A percentile compares a stretch with the other conserved stretches of the same genome.
These are phyloP conservation scores for Hanseniaspora jakobsenii DNA, from an alignment of 805 yeast species.

Conservation along the genomic window DNA sequence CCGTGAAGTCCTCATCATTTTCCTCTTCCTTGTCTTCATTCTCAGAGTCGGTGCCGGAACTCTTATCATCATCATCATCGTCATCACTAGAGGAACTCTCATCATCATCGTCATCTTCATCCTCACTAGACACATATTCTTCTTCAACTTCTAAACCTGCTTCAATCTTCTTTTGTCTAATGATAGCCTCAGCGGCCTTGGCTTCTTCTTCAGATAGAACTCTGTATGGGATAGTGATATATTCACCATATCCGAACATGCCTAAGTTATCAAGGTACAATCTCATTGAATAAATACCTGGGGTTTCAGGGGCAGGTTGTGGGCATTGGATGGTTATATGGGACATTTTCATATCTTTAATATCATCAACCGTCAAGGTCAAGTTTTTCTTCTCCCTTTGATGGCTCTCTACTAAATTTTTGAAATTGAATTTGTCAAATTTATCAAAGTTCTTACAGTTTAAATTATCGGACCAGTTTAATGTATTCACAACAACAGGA, in stretches of 20 bases:
- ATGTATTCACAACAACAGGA: constrained; percentile 30
- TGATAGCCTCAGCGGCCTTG: constrained; percentile 1
- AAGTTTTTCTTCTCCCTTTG: constrained; percentile 2
- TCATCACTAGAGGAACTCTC: constrained; percentile 23
- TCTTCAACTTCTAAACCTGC: constrained; percentile 32
- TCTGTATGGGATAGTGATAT: constrained; percentile 41
- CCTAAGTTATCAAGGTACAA: constrained; percentile 30
- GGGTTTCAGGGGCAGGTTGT: constrained; percentile 9
- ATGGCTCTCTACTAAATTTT: constrained; percentile 18
- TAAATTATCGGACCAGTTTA: constrained; percentile 24
- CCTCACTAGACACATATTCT: constrained; percentile 41
- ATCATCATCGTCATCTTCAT: constrained; percentile 35
- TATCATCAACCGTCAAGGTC: background rate
- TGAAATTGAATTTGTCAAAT: constrained; percentile 21
- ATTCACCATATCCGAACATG: constrained; percentile 44
- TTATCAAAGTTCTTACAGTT: constrained; percentile 16
- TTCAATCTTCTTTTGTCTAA: constrained; percentile 16
- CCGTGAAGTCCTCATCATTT: constrained; percentile 28
- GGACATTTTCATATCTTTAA: constrained; percentile 8
- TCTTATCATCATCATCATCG: constrained; percentile 50
- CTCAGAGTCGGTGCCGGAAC: constrained; percentile 53
- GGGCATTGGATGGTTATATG: constrained; percentile 12
- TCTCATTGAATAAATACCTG: constrained; percentile 10
- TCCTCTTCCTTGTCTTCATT: constrained; percentile 48
- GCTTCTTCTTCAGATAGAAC: constrained; percentile 26